Evolutionary conservation across 768 basidiomycete genomes (phyloP).

Genomic region (Lentinus tigrinus): DNA sequence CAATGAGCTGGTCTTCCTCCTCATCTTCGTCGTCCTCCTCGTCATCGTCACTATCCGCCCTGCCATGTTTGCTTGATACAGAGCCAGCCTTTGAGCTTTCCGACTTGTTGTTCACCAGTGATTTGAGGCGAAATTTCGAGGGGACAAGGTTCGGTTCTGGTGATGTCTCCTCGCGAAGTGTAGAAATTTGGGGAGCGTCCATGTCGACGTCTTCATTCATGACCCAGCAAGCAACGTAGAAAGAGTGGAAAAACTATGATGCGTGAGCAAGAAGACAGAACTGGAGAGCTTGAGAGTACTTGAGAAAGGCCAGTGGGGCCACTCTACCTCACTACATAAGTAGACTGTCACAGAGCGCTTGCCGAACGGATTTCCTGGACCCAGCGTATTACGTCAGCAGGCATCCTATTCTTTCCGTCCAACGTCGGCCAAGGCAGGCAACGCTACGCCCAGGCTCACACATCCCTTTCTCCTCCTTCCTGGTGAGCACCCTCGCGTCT

Average conservation of each 20-base stretch:
- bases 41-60: conserved; percentile 41
- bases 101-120: conserved; percentile 46
- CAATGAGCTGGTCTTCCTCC: conserved; percentile 79
- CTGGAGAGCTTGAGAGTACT: neutral
- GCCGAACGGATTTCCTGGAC: neutral
- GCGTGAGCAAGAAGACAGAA: too few relatives aligned
- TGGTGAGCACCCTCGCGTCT: neutral
- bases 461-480: neutral
- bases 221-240: neutral
- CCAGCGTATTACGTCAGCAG: conserved; percentile 15
- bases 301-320: neutral
- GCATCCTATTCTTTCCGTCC: conserved; percentile 20
- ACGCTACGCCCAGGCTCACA: conserved; percentile 12
- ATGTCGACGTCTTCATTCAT: conserved; percentile 54
- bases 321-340: neutral
- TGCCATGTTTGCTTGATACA: conserved; percentile 24
- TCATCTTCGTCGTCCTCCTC: conserved; percentile 66
- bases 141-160: conserved; percentile 46
- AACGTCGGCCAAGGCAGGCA: conserved; percentile 6
- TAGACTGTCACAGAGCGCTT: too few relatives aligned
- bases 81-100: conserved; percentile 36
- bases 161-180: conserved; percentile 68
- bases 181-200: conserved; percentile 84
- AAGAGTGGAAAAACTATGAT: neutral
- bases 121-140: conserved; percentile 48